Percentiles rank a stretch among this genome's conserved stretches.
phyloP scores from a whole-genome alignment of 1,139 yeast species.

The Sugiyamaella xylanicola region DNA sequence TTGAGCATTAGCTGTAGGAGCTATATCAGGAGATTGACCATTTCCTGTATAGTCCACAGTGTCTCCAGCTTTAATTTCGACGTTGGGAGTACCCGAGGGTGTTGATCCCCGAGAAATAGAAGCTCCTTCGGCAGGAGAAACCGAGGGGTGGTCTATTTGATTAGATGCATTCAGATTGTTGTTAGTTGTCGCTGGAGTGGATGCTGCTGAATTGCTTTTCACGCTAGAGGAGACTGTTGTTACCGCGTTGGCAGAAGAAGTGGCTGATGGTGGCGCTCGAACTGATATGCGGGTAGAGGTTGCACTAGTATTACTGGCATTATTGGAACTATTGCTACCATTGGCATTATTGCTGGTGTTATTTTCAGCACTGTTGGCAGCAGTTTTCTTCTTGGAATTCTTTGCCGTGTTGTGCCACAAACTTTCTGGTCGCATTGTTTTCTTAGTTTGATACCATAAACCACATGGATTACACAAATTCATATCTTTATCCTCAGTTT shows the following conservation, averaged over 20 bases:
- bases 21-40: not conserved
- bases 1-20: not conserved
- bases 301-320: too few relatives aligned
- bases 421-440: constrained; percentile 40
- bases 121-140: not conserved
- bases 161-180: too few relatives aligned
- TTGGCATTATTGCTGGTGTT: not conserved
- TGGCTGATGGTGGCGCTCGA: not conserved
- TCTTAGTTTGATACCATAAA: constrained; percentile 39
- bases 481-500: constrained; percentile 27
- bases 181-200: not conserved
- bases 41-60: not conserved
- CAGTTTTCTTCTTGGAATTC: constrained; percentile 10
- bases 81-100: constrained; percentile 12
- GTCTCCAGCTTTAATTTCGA: not conserved
- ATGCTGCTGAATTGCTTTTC: not conserved
- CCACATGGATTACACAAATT: constrained; percentile 46
- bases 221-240: not conserved
- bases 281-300: too few relatives aligned
- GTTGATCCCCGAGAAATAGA: constrained; percentile 1
- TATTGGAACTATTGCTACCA: not conserved
- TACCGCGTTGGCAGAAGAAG: not conserved
- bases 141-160: not conserved
- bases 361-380: not conserved
- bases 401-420: constrained; percentile 36